Evolutionary conservation across 176 grass and related monocot genomes (phyloP).

Genomic region (Ananas comosus): DNA sequence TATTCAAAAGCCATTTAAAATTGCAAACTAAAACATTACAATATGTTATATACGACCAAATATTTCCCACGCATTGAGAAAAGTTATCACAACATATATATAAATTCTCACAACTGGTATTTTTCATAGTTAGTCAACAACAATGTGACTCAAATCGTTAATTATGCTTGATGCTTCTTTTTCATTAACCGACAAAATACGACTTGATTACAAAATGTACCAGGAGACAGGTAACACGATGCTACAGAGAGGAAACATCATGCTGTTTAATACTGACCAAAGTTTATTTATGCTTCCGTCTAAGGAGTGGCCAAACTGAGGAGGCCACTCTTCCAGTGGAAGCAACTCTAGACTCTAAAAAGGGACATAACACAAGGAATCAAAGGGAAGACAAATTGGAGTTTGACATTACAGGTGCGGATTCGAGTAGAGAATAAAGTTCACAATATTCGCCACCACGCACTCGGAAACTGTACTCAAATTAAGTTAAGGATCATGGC

Average conservation of each 20-base stretch:
- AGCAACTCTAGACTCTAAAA: constrained; percentile 10
- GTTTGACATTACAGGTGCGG: not conserved
- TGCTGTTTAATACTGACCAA: constrained; percentile 35
- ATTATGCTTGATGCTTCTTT: not conserved
- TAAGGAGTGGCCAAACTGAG: constrained; percentile 21
- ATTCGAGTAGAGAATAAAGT: too few species aligned
- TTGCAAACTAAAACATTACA: too few species aligned
- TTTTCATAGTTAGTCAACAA: not conserved
- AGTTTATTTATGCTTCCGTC: constrained; percentile 23
- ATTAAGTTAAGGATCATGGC: too few species aligned
- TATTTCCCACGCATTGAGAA: too few species aligned
- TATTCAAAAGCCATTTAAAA: too few species aligned
- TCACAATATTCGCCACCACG: too few species aligned
- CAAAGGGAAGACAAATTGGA: not conserved
- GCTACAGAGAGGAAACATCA: constrained; percentile 12
- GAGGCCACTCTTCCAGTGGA: constrained; percentile 10
- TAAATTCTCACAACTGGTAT: too few species aligned
- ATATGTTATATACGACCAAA: too few species aligned
- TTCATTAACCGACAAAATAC: not conserved
- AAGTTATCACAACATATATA: too few species aligned
- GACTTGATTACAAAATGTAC: constrained; percentile 8
- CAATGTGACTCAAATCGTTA: not conserved
- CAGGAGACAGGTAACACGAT: constrained; percentile 34
- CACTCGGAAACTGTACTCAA: too few species aligned
- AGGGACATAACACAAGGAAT: not conserved